Conservation (phyloP, 2,329 filamentous ascomycete genomes). For the Penicillium janthinellum region DNA sequence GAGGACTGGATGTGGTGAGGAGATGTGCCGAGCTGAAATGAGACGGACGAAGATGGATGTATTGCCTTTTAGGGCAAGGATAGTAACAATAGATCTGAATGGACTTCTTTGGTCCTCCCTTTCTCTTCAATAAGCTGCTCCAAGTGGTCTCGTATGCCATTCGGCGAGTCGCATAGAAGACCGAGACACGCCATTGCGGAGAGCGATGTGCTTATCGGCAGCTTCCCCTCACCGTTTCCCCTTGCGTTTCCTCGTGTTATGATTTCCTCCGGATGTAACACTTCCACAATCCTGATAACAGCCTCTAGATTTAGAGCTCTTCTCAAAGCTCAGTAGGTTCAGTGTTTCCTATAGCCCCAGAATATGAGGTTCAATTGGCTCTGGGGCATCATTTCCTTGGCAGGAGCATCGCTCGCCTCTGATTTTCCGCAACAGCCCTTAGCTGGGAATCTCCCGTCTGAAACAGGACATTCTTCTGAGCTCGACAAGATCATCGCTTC, state of each 20-base stretch:
- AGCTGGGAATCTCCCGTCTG: neutral
- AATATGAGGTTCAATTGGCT: neutral
- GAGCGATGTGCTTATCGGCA: slow-evolving; percentile 1
- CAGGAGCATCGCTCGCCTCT: neutral
- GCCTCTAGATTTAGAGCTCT: too few relatives aligned
- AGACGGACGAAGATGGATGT: neutral
- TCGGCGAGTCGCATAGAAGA: neutral
- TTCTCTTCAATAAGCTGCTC: neutral
- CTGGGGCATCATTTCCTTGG: neutral
- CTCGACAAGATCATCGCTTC: neutral
- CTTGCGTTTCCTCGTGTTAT: neutral
- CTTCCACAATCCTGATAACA: neutral
- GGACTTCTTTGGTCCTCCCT: neutral
- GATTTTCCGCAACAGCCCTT: neutral
- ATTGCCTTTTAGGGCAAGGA: too few relatives aligned
- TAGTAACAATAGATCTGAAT: too few relatives aligned
- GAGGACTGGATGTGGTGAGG: neutral
- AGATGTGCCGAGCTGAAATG: neutral
- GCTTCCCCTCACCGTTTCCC: slow-evolving; percentile 15
- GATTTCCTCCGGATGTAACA: neutral
- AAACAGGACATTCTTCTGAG: neutral
- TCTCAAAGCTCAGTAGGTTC: too few relatives aligned
- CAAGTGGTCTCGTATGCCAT: neutral
- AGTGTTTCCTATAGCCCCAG: neutral
- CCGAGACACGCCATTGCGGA: slow-evolving; percentile 6